A percentile compares a stretch with the other conserved stretches of the same genome.
Conservation (phyloP, 768 basidiomycete genomes). For the Auricularia auricula-judae region DNA sequence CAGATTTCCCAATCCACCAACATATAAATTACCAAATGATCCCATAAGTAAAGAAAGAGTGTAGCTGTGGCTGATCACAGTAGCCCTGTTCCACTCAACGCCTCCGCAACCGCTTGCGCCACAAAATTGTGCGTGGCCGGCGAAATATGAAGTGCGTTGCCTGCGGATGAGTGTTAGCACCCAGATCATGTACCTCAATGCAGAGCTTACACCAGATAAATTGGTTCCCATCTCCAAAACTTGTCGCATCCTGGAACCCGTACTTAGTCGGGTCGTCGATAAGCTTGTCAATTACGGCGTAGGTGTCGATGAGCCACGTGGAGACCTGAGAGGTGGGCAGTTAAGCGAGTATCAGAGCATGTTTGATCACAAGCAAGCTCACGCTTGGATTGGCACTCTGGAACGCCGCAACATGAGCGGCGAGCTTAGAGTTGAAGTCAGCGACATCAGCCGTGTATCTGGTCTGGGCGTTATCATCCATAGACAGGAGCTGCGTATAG, state of each 20-base stretch:
- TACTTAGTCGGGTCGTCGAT: background rate
- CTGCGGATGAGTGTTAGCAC: background rate
- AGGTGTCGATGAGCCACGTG: background rate
- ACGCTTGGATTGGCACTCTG: conserved; percentile 35
- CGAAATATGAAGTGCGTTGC: background rate
- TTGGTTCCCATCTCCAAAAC: background rate
- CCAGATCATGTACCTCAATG: too few species aligned
- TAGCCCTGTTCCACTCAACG: background rate
- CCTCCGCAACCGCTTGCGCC: background rate
- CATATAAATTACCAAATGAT: too few species aligned
- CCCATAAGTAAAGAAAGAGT: too few species aligned
- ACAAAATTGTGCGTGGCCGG: background rate
- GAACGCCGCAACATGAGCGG: conserved; percentile 27
- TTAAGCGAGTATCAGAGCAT: background rate
- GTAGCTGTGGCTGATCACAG: background rate
- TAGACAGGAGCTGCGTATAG: conserved; percentile 36
- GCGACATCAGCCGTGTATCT: conserved; percentile 33
- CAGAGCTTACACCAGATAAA: background rate
- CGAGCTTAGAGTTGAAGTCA: conserved; percentile 41
- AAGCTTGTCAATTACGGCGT: background rate
- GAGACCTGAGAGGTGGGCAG: background rate
- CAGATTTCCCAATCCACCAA: too few species aligned
- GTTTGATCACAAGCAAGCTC: conserved; percentile 8
- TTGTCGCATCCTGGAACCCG: background rate
- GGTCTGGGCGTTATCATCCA: conserved; percentile 20